phyloP scores from a whole-genome alignment of 2,329 filamentous ascomycete species.

The Thermothelomyces thermophilus region DNA sequence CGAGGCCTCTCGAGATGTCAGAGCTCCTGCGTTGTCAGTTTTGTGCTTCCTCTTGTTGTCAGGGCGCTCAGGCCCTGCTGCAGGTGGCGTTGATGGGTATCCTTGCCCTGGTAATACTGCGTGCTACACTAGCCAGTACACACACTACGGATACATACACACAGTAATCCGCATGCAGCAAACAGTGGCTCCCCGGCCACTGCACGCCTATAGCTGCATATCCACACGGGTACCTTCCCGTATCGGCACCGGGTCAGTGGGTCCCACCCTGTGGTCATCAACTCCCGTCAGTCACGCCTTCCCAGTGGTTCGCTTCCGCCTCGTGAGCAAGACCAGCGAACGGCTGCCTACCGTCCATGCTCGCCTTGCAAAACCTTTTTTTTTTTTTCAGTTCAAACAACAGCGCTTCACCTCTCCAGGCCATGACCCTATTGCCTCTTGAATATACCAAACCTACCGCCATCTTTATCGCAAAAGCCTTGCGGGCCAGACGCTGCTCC shows the following conservation, averaged over 20 bases:
- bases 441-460: not conserved
- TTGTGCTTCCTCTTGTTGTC: too few species aligned
- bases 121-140: too few species aligned
- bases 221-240: not conserved
- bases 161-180: constrained; percentile 1
- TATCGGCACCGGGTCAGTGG: constrained; percentile 13
- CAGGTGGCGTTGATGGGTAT: not conserved
- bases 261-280: constrained; percentile 12
- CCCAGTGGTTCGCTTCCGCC: constrained; percentile 12
- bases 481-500: not conserved
- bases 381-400: not conserved
- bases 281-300: constrained; percentile 13
- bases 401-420: not conserved
- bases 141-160: too few species aligned
- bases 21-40: too few species aligned
- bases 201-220: constrained; percentile 1
- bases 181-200: not conserved
- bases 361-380: constrained; percentile 5
- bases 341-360: constrained; percentile 14
- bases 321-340: constrained; percentile 14
- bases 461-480: not conserved
- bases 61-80: not conserved
- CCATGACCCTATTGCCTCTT: not conserved
- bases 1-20: too few species aligned
- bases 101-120: too few species aligned